A percentile compares a stretch with the other conserved stretches of the same genome.
phyloP scores from a whole-genome alignment of 176 grass and related monocot species.

The Phragmites australis region DNA sequence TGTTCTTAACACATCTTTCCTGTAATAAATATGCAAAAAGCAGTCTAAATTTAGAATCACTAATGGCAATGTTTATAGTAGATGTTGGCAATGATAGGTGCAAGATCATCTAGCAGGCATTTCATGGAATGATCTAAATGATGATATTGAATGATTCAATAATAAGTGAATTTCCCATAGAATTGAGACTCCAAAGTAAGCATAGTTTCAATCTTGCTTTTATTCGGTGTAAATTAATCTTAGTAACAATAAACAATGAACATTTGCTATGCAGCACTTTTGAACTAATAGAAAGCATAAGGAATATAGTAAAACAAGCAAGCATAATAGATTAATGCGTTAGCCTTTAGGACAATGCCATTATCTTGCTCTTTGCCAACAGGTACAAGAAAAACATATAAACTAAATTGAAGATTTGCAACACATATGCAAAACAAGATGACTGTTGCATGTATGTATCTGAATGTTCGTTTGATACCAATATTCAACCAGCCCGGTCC shows the following conservation, averaged over 20 bases:
- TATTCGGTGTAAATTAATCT: not conserved
- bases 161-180: not conserved
- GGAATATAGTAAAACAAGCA: not conserved
- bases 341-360: not conserved
- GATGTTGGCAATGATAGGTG: not conserved
- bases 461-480: not conserved
- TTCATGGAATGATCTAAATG: not conserved
- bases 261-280: not conserved
- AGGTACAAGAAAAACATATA: not conserved
- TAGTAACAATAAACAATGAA: not conserved
- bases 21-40: not conserved
- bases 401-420: not conserved
- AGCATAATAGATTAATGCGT: not conserved
- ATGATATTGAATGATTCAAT: not conserved
- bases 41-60: too few species aligned
- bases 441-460: too few species aligned
- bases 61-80: too few species aligned
- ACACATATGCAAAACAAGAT: not conserved
- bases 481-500: not conserved
- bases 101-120: conserved; percentile 6
- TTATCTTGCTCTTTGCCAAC: not conserved
- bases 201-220: not conserved
- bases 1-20: not conserved
- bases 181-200: not conserved
- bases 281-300: not conserved